phyloP scores from a whole-genome alignment of 306 rosid genomes.

The Arachis hypogaea region DNA sequence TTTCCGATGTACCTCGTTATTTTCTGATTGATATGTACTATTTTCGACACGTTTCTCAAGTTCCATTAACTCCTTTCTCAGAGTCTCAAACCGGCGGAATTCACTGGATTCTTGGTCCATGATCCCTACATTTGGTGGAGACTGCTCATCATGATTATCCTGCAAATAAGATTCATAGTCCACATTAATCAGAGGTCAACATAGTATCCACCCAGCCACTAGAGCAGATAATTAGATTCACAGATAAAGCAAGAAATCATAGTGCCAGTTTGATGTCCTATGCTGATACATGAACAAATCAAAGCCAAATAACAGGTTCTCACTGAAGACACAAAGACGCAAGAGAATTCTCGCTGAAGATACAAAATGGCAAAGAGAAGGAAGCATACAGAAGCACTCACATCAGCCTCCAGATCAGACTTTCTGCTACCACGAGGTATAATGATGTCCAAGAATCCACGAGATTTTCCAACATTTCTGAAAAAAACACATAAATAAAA shows the following conservation, averaged over 20 bases:
- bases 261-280: conserved; percentile 13
- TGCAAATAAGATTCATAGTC: conserved; percentile 48
- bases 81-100: conserved; percentile 80
- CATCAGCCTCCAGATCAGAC: conserved; percentile 53
- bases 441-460: conserved; percentile 68
- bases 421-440: conserved; percentile 54
- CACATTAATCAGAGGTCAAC: conserved; percentile 33
- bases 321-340: no score
- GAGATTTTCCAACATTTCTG: conserved; percentile 56
- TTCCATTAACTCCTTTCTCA: conserved; percentile 82
- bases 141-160: conserved; percentile 63
- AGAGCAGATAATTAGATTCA: conserved; percentile 22
- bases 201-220: conserved; percentile 33
- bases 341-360: not conserved
- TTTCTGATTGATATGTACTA: conserved; percentile 77
- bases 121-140: conserved; percentile 53
- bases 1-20: conserved; percentile 60
- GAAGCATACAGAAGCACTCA: conserved; percentile 58
- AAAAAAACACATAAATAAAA: not conserved
- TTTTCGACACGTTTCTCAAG: conserved; percentile 86
- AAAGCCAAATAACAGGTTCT: conserved; percentile 12
- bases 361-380: conserved; percentile 6
- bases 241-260: conserved; percentile 29
- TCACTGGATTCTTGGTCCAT: conserved; percentile 65
- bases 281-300: conserved; percentile 17